Conservation (phyloP, 2,329 filamentous ascomycete genomes). For the Alternaria ventricosa region DNA sequence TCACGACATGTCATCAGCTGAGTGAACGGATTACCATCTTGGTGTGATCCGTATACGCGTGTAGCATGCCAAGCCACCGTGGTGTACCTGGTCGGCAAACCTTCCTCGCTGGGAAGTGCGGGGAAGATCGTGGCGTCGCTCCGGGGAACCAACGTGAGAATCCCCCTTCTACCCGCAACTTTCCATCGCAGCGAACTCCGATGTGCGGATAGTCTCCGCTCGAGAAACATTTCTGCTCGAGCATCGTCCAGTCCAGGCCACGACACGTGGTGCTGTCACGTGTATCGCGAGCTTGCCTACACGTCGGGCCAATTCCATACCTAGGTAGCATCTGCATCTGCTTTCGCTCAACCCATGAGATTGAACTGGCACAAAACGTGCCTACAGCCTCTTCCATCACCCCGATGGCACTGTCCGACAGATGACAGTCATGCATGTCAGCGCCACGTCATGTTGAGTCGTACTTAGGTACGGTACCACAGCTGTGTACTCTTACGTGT, state of each 20-base stretch:
- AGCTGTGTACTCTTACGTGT: background rate
- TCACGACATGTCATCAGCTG: background rate
- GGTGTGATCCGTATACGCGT: constrained; percentile 5
- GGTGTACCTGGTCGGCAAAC: constrained; percentile 13
- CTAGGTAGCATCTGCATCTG: background rate
- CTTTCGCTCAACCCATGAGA: background rate
- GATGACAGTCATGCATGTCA: background rate
- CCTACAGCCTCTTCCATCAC: background rate
- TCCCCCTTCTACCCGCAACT: constrained; percentile 1
- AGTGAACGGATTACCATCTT: constrained; percentile 8
- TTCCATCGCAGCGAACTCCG: constrained; percentile 2
- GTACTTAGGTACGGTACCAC: background rate
- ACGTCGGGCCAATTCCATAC: background rate
- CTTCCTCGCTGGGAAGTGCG: constrained; percentile 15
- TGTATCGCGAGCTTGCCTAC: background rate
- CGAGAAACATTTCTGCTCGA: background rate
- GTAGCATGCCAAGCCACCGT: background rate
- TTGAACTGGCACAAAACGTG: background rate
- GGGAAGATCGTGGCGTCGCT: constrained; percentile 9
- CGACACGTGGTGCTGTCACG: background rate
- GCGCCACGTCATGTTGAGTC: background rate
- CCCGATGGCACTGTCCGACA: background rate
- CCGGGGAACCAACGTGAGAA: constrained; percentile 3
- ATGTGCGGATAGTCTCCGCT: background rate
- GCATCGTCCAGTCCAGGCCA: background rate